Conservation (phyloP, 1,284 basidiomycete genomes). For the Pyrrhoderma lamaoense region DNA sequence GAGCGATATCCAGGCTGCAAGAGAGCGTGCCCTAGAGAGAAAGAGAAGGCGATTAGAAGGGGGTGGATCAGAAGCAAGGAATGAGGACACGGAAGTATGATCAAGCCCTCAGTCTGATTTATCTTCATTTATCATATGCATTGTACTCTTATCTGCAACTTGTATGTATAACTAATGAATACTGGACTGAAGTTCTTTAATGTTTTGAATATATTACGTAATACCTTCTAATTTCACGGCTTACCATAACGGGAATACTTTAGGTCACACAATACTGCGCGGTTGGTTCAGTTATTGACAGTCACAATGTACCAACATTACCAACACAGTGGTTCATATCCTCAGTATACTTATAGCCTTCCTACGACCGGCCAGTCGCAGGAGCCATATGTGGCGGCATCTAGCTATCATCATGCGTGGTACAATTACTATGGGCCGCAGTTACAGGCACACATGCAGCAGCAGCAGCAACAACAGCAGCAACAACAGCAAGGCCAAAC, state of each 20-base stretch:
- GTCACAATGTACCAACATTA: constrained; percentile 11
- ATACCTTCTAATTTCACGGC: too few species aligned
- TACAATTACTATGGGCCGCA: constrained; percentile 14
- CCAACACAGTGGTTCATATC: not conserved
- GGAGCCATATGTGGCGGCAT: constrained; percentile 12
- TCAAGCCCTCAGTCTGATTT: too few species aligned
- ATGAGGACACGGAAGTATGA: too few species aligned
- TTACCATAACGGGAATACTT: too few species aligned
- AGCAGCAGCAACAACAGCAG: constrained; percentile 3
- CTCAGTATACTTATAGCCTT: not conserved
- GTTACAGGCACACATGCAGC: not conserved
- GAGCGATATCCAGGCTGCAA: constrained; percentile 62
- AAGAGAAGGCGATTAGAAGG: constrained; percentile 74
- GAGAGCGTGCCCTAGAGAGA: constrained; percentile 68
- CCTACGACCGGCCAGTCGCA: not conserved
- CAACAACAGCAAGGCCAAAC: not conserved
- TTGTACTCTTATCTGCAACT: too few species aligned
- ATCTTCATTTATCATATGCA: too few species aligned
- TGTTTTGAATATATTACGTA: too few species aligned
- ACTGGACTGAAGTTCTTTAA: too few species aligned
- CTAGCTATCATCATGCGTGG: constrained; percentile 15
- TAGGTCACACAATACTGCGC: not conserved
- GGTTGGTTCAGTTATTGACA: not conserved
- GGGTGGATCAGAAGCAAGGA: constrained; percentile 13
- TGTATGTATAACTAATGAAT: too few species aligned